Percentiles rank a stretch among this genome's conserved stretches.
Evolutionary conservation across 2,329 filamentous ascomycete species (phyloP).

Genomic region (Aaosphaeria pasadenensis): DNA sequence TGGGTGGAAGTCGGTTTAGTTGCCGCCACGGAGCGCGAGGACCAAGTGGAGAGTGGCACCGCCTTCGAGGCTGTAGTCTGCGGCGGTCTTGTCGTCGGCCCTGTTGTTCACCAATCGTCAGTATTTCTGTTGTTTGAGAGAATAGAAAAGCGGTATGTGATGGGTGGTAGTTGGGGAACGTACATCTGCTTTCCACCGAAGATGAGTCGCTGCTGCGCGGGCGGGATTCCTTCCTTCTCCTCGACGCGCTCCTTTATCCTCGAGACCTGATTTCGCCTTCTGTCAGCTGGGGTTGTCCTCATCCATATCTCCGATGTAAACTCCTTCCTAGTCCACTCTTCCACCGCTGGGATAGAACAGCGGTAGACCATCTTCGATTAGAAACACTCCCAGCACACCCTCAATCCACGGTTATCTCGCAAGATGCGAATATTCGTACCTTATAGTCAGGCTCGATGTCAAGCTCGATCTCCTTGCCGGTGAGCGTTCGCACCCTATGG

Average conservation of each 20-base stretch:
- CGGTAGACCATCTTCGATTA: too few relatives aligned
- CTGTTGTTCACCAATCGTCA: conserved; percentile 45
- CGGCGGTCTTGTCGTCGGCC: conserved; percentile 91
- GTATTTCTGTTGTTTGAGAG: too few relatives aligned
- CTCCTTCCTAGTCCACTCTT: too few relatives aligned
- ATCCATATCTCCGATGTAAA: too few relatives aligned
- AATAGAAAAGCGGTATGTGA: not conserved
- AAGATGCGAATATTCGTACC: conserved; percentile 49
- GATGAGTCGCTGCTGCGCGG: conserved; percentile 93
- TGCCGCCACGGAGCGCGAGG: conserved; percentile 83
- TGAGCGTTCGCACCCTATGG: conserved; percentile 87
- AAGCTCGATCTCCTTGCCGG: conserved; percentile 97
- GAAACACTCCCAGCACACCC: too few relatives aligned
- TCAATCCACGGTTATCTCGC: too few relatives aligned
- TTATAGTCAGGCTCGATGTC: conserved; percentile 95
- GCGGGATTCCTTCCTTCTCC: conserved; percentile 97
- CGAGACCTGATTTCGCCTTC: conserved; percentile 60
- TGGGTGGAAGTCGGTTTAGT: conserved; percentile 4
- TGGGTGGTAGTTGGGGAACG: conserved; percentile 25
- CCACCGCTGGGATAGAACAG: too few relatives aligned
- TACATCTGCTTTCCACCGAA: conserved; percentile 98
- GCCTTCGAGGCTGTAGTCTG: conserved; percentile 85
- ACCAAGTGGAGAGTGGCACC: conserved; percentile 95
- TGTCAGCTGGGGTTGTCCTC: too few relatives aligned
- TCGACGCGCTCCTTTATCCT: conserved; percentile 99